These are phyloP conservation scores for Dentipellis sp. DNA, from an alignment of 768 basidiomycete species.

Conservation along the genomic window DNA sequence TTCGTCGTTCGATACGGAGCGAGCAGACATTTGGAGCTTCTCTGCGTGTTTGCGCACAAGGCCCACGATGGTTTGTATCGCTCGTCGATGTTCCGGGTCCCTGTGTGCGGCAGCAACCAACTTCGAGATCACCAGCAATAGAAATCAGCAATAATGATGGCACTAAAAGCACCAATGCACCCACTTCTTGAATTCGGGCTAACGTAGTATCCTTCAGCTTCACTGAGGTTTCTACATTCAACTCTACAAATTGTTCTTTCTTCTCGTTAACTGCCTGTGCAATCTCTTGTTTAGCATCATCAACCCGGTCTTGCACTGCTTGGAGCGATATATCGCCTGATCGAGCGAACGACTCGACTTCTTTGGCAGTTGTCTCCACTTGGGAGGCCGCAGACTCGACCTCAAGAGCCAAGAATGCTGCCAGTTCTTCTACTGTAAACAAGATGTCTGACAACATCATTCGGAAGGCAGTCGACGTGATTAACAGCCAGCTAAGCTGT, in stretches of 20 bases:
- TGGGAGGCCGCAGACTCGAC: not conserved
- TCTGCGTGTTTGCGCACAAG: constrained; percentile 5
- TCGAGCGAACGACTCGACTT: not conserved
- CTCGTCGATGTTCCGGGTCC: constrained; percentile 1
- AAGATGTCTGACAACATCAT: not conserved
- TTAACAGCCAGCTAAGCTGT: not conserved
- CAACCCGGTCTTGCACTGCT: not conserved
- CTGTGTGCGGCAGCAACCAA: not conserved
- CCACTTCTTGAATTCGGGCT: constrained; percentile 2
- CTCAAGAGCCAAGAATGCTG: not conserved
- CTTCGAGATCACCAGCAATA: no score
- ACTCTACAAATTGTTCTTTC: not conserved
- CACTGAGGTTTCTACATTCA: not conserved
- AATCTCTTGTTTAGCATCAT: not conserved
- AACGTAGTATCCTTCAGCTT: not conserved
- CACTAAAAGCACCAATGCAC: not conserved
- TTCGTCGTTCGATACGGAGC: not conserved
- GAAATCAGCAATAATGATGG: no score
- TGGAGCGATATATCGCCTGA: not conserved
- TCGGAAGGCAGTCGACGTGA: not conserved
- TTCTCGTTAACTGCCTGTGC: not conserved
- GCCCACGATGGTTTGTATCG: constrained; percentile 3
- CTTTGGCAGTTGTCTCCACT: not conserved
- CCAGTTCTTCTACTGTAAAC: not conserved
- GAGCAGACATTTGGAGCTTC: not conserved